Evolutionary conservation across 371 early-diverging fungal genomes (phyloP).

Genomic region (Synchytrium microbalum): DNA sequence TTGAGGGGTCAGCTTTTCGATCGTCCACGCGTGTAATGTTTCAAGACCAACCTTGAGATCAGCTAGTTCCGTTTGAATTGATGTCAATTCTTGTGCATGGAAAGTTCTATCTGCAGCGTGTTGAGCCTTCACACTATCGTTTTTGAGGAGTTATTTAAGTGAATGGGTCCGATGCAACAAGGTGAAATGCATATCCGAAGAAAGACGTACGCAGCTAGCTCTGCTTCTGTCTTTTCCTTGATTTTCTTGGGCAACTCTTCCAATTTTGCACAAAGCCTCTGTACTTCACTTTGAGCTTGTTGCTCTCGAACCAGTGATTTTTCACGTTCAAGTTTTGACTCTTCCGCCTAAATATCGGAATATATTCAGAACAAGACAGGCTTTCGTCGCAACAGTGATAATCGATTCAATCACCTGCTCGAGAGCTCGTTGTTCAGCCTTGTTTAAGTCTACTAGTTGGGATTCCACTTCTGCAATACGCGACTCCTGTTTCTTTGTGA

Average conservation of each 20-base stretch:
- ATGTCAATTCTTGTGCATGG: conserved; percentile 21
- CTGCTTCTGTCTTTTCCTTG: conserved; percentile 7
- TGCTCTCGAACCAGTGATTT: conserved; percentile 9
- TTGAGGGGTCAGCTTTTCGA: conserved; percentile 2
- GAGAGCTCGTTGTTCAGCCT: not conserved
- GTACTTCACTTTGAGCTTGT: too few relatives aligned
- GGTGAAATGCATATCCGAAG: conserved; percentile 21
- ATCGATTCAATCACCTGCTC: not conserved
- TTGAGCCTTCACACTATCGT: conserved; percentile 22
- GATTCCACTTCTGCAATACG: conserved; percentile 11
- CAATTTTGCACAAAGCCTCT: too few relatives aligned
- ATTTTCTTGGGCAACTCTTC: too few relatives aligned
- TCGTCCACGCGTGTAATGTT: not conserved
- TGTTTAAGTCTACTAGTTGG: conserved; percentile 9
- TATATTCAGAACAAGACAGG: conserved; percentile 1
- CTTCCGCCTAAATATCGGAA: conserved; percentile 12
- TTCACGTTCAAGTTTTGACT: not conserved
- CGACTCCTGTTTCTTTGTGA: conserved; percentile 14
- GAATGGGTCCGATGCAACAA: conserved; percentile 20
- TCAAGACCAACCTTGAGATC: conserved; percentile 20
- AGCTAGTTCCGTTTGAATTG: conserved; percentile 22
- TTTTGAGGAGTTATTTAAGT: conserved; percentile 19
- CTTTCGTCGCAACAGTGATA: not conserved
- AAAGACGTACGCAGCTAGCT: conserved; percentile 5
- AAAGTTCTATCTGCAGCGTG: conserved; percentile 19